A percentile compares a stretch with the other conserved stretches of the same genome.
Conservation (phyloP, 768 basidiomycete species). For the Tricholoma matsutake region DNA sequence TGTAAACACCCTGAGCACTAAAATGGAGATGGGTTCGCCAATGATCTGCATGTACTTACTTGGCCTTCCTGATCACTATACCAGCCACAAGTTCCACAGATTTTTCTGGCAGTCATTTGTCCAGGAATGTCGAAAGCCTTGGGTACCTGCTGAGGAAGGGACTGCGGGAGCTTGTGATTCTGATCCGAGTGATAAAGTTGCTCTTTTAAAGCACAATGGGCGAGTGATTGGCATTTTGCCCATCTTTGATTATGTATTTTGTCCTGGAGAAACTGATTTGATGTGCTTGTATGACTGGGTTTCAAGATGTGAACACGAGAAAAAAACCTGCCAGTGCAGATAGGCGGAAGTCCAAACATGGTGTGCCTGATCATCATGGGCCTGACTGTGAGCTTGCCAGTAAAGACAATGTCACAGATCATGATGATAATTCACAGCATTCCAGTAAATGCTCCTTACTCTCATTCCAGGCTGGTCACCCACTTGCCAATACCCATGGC, state of each 20-base stretch:
- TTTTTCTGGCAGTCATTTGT: slow-evolving; percentile 34
- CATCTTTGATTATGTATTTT: slow-evolving; percentile 30
- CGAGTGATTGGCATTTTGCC: slow-evolving; percentile 20
- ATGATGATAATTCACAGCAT: neutral
- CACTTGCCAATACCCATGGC: neutral
- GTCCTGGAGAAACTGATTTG: slow-evolving; percentile 14
- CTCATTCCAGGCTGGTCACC: neutral
- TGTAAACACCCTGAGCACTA: no score
- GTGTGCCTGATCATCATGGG: neutral
- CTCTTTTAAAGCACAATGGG: slow-evolving; percentile 15
- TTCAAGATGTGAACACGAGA: slow-evolving; percentile 9
- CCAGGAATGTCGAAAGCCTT: slow-evolving; percentile 14
- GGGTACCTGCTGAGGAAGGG: no score
- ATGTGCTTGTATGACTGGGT: slow-evolving; percentile 32
- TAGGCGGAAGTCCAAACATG: neutral
- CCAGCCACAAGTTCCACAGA: slow-evolving; percentile 28
- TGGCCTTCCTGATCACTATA: slow-evolving; percentile 37
- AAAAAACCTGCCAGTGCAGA: neutral
- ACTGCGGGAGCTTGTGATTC: slow-evolving; percentile 3
- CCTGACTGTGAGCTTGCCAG: neutral
- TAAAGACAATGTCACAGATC: neutral
- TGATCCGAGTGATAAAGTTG: slow-evolving; percentile 15
- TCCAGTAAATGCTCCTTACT: neutral
- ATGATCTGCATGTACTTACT: slow-evolving; percentile 34
- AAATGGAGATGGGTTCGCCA: slow-evolving; percentile 32